Conservation (phyloP, 2,329 filamentous ascomycete genomes). For the Mariannaea elegans region DNA sequence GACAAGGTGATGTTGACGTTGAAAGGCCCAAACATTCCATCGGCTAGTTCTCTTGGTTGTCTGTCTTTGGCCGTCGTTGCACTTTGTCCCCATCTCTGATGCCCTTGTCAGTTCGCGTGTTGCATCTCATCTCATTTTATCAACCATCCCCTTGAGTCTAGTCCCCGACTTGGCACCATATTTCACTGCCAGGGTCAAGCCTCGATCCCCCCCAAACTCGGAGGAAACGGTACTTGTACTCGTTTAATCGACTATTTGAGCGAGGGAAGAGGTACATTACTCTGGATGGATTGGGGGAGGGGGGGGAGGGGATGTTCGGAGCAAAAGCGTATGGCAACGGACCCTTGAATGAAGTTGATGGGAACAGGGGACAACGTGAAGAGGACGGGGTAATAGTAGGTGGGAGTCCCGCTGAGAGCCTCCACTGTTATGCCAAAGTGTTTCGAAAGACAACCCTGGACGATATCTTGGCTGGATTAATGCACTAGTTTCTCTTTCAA, state of each 20-base stretch:
- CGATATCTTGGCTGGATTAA: neutral
- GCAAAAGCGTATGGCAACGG: neutral
- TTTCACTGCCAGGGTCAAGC: slow-evolving; percentile 27
- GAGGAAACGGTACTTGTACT: slow-evolving; percentile 22
- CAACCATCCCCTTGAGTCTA: slow-evolving; percentile 17
- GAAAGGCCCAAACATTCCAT: slow-evolving; percentile 23
- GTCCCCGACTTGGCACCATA: slow-evolving; percentile 34
- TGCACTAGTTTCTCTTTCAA: neutral
- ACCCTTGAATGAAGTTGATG: neutral
- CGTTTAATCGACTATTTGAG: slow-evolving; percentile 5
- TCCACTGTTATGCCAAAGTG: neutral
- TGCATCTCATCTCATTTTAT: slow-evolving; percentile 30
- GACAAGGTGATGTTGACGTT: slow-evolving; percentile 2
- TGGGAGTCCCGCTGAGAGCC: neutral
- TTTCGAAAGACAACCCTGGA: neutral
- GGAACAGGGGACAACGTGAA: neutral
- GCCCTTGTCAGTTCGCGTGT: slow-evolving; percentile 27
- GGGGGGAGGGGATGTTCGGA: neutral
- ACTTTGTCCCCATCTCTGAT: slow-evolving; percentile 18
- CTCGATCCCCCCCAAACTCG: slow-evolving; percentile 28
- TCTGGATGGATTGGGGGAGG: neutral
- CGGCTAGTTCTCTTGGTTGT: slow-evolving; percentile 17
- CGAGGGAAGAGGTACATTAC: neutral
- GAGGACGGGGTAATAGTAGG: neutral
- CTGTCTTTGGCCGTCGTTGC: slow-evolving; percentile 16